Evolutionary conservation across 495 filamentous ascomycete species (phyloP).

Genomic region (Xylaria flabelliformis): DNA sequence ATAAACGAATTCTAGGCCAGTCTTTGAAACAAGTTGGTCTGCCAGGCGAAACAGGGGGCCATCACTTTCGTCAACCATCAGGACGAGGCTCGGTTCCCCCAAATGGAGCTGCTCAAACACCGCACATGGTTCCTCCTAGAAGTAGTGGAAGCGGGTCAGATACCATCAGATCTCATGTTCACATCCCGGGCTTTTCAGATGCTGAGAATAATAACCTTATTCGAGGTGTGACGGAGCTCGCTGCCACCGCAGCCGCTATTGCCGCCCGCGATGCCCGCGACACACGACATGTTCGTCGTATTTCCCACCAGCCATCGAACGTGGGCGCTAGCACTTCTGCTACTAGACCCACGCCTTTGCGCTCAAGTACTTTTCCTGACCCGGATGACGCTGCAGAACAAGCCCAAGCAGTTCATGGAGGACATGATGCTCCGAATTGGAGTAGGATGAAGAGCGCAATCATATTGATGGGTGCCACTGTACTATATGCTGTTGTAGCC

Average conservation of each 20-base stretch:
- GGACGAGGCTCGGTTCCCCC: slow-evolving; percentile 35
- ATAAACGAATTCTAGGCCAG: slow-evolving; percentile 92
- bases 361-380: slow-evolving; percentile 50
- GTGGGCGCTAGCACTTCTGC: slow-evolving; percentile 38
- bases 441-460: slow-evolving; percentile 86
- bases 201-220: slow-evolving; percentile 82
- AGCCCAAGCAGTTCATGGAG: slow-evolving; percentile 67
- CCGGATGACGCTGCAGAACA: slow-evolving; percentile 47
- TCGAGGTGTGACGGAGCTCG: slow-evolving; percentile 86
- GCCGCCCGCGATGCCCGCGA: slow-evolving; percentile 91
- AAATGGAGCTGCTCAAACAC: slow-evolving; percentile 52
- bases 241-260: slow-evolving; percentile 86
- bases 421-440: slow-evolving; percentile 99
- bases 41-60: slow-evolving; percentile 50
- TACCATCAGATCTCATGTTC: slow-evolving; percentile 49
- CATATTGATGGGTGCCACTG: slow-evolving; percentile 86
- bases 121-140: slow-evolving; percentile 78
- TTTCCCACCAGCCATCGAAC: slow-evolving; percentile 36
- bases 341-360: slow-evolving; percentile 41
- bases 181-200: slow-evolving; percentile 72
- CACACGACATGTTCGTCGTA: slow-evolving; percentile 47
- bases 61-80: slow-evolving; percentile 52
- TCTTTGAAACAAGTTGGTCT: slow-evolving; percentile 82
- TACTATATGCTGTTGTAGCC: slow-evolving; percentile 94
- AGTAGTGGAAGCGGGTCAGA: slow-evolving; percentile 49